A percentile compares a stretch with the other conserved stretches of the same genome.
Conservation (phyloP, 2,329 filamentous ascomycete species). For the Rutstroemia sydowiana region DNA sequence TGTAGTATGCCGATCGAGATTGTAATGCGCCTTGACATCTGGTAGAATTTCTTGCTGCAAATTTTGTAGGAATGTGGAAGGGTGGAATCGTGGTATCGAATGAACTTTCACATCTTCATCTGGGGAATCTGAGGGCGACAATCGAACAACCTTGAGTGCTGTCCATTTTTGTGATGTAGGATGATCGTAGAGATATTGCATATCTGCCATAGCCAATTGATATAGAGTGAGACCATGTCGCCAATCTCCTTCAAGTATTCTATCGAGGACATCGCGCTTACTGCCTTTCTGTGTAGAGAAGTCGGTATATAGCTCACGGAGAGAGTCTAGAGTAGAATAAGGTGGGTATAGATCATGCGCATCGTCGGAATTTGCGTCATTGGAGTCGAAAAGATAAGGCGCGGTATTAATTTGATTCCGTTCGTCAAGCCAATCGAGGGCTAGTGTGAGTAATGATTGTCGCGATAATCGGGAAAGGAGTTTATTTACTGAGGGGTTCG, state of each 20-base stretch:
- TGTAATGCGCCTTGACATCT: constrained; percentile 77
- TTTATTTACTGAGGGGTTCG: constrained; percentile 58
- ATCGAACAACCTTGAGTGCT: constrained; percentile 50
- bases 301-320: constrained; percentile 57
- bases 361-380: constrained; percentile 44
- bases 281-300: constrained; percentile 54
- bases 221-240: constrained; percentile 56
- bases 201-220: constrained; percentile 62
- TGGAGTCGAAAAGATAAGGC: constrained; percentile 46
- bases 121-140: constrained; percentile 27
- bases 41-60: constrained; percentile 69
- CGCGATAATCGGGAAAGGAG: constrained; percentile 64
- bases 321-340: constrained; percentile 54
- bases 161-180: constrained; percentile 58
- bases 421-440: constrained; percentile 69
- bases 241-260: constrained; percentile 63
- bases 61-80: constrained; percentile 69
- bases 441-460: constrained; percentile 62
- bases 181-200: constrained; percentile 59
- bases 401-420: constrained; percentile 51
- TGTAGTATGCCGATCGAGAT: constrained; percentile 62
- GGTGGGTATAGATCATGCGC: constrained; percentile 62
- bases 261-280: constrained; percentile 55
- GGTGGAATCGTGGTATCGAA: constrained; percentile 65
- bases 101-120: constrained; percentile 36